Percentiles rank a stretch among this genome's conserved stretches.
These are phyloP conservation scores for Teratosphaeria gauchensis DNA, from an alignment of 2,329 filamentous ascomycete genomes.

Conservation along the genomic window DNA sequence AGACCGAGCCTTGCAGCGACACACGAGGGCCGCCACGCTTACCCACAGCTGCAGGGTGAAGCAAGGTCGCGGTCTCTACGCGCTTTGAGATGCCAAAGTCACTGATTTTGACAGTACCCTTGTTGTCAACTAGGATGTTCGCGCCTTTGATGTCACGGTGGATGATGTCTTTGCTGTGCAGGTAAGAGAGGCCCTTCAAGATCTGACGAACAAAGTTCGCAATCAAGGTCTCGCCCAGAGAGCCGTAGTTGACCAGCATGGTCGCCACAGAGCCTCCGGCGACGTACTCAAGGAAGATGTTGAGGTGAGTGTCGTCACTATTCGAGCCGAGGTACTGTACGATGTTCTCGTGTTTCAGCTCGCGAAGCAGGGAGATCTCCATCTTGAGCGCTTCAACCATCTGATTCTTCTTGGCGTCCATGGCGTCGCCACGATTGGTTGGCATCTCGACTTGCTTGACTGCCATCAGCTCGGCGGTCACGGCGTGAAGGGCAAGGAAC, in stretches of 20 bases:
- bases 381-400: slow-evolving; percentile 98
- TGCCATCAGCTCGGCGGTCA: slow-evolving; percentile 93
- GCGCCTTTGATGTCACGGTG: slow-evolving; percentile 98
- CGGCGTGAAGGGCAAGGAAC: slow-evolving; percentile 86
- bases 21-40: slow-evolving; percentile 52
- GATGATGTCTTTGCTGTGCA: slow-evolving; percentile 92
- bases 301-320: slow-evolving; percentile 80
- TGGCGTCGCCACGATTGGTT: slow-evolving; percentile 63
- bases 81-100: slow-evolving; percentile 99
- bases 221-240: slow-evolving; percentile 83
- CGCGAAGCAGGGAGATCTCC: slow-evolving; percentile 87
- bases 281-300: slow-evolving; percentile 99
- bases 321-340: slow-evolving; percentile 96
- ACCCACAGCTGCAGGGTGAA: slow-evolving; percentile 31
- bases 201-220: slow-evolving; percentile 97
- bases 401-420: slow-evolving; percentile 85
- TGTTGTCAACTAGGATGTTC: slow-evolving; percentile 98
- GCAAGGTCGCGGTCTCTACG: slow-evolving; percentile 78
- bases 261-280: slow-evolving; percentile 94
- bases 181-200: slow-evolving; percentile 79
- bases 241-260: slow-evolving; percentile 97
- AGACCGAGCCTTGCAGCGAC: slow-evolving; percentile 92
- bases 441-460: slow-evolving; percentile 97
- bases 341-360: slow-evolving; percentile 92
- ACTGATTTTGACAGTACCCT: slow-evolving; percentile 97